Conservation (phyloP, 371 early-diverging fungal genomes). For the Smittium mucronatum region DNA sequence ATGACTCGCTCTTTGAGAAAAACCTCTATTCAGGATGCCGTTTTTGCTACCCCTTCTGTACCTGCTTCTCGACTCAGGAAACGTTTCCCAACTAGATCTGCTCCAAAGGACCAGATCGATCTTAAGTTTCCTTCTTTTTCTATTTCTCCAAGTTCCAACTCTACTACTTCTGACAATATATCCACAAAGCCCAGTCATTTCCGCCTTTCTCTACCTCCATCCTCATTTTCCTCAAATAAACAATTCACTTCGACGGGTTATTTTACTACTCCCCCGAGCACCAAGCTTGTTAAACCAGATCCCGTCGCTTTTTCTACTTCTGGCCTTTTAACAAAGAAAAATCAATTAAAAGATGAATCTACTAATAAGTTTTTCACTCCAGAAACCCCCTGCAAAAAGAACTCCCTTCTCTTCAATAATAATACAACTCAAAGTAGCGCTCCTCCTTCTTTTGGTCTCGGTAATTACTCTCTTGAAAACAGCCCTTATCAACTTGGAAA, state of each 20-base stretch:
- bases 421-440: constrained; percentile 6
- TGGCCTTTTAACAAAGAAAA: constrained; percentile 31
- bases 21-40: constrained; percentile 2
- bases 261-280: constrained; percentile 27
- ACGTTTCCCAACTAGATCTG: neutral
- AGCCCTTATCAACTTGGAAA: constrained; percentile 28
- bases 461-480: neutral
- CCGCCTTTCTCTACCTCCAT: neutral
- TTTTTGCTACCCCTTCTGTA: constrained; percentile 10
- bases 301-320: constrained; percentile 31
- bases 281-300: constrained; percentile 35
- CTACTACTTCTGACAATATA: neutral
- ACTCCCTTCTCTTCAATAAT: constrained; percentile 6
- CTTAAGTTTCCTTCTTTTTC: constrained; percentile 2
- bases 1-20: neutral
- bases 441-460: constrained; percentile 10
- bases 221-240: neutral
- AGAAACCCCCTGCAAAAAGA: constrained; percentile 30
- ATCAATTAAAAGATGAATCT: constrained; percentile 16
- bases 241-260: neutral
- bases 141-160: neutral
- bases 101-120: neutral
- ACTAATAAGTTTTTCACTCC: constrained; percentile 22
- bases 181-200: neutral
- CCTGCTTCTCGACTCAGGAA: neutral